Conservation (phyloP, 1,139 yeast species). For the Candida pseudoviswanathii region DNA sequence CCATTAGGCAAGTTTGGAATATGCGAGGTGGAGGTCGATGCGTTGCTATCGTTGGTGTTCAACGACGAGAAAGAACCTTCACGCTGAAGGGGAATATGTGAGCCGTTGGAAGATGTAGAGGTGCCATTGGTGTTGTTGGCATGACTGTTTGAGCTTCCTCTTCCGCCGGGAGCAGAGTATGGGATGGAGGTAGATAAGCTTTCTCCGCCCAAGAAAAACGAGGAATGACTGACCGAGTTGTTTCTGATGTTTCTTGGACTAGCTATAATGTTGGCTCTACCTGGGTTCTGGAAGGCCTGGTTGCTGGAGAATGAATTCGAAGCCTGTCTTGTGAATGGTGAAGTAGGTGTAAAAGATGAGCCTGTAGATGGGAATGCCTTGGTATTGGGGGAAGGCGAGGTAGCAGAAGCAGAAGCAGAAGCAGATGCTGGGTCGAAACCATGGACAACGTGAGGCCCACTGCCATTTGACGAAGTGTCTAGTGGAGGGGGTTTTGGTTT, state of each 20-base stretch:
- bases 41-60: slow-evolving; percentile 11
- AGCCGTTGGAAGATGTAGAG: slow-evolving; percentile 4
- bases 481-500: slow-evolving; percentile 9
- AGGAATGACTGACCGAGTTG: slow-evolving; percentile 47
- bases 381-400: slow-evolving; percentile 11
- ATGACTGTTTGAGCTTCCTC: slow-evolving; percentile 17
- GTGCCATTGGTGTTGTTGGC: slow-evolving; percentile 4
- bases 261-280: slow-evolving; percentile 17
- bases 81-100: slow-evolving; percentile 7
- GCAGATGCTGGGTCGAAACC: slow-evolving; percentile 24
- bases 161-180: slow-evolving; percentile 70
- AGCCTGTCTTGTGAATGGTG: slow-evolving; percentile 19
- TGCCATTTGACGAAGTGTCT: slow-evolving; percentile 1
- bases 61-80: slow-evolving; percentile 17
- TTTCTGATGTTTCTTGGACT: slow-evolving; percentile 47
- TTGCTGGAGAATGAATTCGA: slow-evolving; percentile 15
- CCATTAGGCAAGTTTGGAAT: slow-evolving; percentile 53
- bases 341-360: slow-evolving; percentile 16
- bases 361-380: slow-evolving; percentile 14
- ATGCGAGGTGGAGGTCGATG: slow-evolving; percentile 21
- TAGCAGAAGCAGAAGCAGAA: too few species aligned
- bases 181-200: slow-evolving; percentile 68
- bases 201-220: slow-evolving; percentile 41
- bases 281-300: slow-evolving; percentile 12
- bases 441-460: slow-evolving; percentile 17